Evolutionary conservation across 2,329 filamentous ascomycete species (phyloP).

Genomic region (Aspergillus pseudoviridinutans): DNA sequence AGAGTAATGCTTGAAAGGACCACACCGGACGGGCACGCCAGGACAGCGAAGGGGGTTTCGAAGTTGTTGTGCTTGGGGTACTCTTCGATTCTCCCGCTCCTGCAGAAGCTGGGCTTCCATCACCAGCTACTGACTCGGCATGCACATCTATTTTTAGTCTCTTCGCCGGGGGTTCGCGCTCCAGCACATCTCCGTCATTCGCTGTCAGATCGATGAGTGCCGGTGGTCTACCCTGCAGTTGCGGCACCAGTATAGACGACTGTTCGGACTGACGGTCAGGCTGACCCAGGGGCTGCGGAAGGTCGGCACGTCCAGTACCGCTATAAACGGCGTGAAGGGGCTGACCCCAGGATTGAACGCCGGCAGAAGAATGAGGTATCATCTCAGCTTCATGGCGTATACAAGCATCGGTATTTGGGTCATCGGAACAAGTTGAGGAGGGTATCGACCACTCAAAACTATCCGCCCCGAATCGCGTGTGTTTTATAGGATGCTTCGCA

Average conservation of each 20-base stretch:
- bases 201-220: constrained; percentile 36
- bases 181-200: constrained; percentile 26
- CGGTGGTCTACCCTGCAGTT: constrained; percentile 24
- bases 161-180: constrained; percentile 35
- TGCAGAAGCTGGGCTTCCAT: constrained; percentile 17
- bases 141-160: constrained; percentile 34
- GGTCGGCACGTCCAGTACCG: constrained; percentile 24
- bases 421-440: constrained; percentile 14
- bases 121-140: constrained; percentile 15
- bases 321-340: constrained; percentile 30
- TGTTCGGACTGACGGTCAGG: constrained; percentile 23
- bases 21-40: constrained; percentile 37
- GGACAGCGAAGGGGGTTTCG: constrained; percentile 26
- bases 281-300: constrained; percentile 19
- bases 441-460: neutral
- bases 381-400: constrained; percentile 39
- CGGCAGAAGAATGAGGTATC: constrained; percentile 40
- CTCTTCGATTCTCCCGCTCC: constrained; percentile 27
- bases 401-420: constrained; percentile 19
- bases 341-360: constrained; percentile 37
- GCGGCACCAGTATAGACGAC: constrained; percentile 22
- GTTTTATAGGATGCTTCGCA: neutral
- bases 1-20: constrained; percentile 37
- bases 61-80: constrained; percentile 21
- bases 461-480: neutral